These are phyloP conservation scores for Pyrenophora seminiperda DNA, from an alignment of 2,329 filamentous ascomycete genomes.

Conservation along the genomic window DNA sequence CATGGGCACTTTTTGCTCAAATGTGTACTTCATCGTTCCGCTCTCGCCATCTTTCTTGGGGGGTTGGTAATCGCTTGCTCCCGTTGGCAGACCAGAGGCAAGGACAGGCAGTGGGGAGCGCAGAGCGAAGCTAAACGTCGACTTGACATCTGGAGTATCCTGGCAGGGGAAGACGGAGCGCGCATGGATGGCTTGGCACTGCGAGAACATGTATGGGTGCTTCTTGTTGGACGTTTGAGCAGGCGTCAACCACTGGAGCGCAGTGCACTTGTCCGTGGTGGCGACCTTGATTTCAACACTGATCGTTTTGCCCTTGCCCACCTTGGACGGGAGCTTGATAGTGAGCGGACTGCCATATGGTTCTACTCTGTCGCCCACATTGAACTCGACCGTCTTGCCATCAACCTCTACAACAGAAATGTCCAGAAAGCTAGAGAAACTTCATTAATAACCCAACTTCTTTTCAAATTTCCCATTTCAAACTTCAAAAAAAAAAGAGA, in stretches of 20 bases:
- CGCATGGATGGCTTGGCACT: conserved; percentile 95
- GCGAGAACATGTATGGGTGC: conserved; percentile 96
- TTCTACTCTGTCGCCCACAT: conserved; percentile 69
- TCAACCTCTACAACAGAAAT: conserved; percentile 74
- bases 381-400: conserved; percentile 69
- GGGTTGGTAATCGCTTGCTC: conserved; percentile 56
- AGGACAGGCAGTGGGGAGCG: conserved; percentile 87
- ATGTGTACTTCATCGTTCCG: conserved; percentile 72
- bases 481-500: no score
- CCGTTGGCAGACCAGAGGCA: conserved; percentile 76
- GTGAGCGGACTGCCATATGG: conserved; percentile 76
- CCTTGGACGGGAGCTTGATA: conserved; percentile 58
- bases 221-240: conserved; percentile 95
- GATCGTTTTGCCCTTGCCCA: conserved; percentile 54
- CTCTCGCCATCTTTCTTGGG: conserved; percentile 59
- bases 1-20: conserved; percentile 89
- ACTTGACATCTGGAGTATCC: conserved; percentile 96
- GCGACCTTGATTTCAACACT: conserved; percentile 61
- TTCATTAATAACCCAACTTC: neutral
- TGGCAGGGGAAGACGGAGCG: conserved; percentile 95
- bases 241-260: conserved; percentile 92
- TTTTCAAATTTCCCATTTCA: neutral
- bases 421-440: conserved; percentile 64
- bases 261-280: conserved; percentile 87
- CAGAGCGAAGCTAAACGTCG: conserved; percentile 89